Evolutionary conservation across 2,329 filamentous ascomycete species (phyloP).

Genomic region (Trichoderma polysporum): DNA sequence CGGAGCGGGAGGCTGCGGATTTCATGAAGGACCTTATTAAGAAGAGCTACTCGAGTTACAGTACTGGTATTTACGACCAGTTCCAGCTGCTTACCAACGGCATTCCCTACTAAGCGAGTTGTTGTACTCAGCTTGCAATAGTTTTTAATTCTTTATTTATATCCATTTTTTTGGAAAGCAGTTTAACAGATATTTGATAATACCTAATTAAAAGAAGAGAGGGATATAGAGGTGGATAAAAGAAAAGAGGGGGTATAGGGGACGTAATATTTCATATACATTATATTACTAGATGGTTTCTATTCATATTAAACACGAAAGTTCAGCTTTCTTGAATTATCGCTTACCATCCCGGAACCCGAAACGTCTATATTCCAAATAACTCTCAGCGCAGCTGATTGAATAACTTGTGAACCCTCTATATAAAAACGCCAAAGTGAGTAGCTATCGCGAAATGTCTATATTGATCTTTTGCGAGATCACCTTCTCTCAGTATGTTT

Average conservation of each 20-base stretch:
- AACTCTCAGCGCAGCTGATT: not conserved
- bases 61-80: slow-evolving; percentile 93
- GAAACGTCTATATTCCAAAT: not conserved
- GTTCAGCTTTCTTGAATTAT: not conserved
- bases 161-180: not conserved
- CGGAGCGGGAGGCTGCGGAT: slow-evolving; percentile 87
- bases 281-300: not conserved
- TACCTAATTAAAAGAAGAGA: not conserved
- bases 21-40: slow-evolving; percentile 88
- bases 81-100: slow-evolving; percentile 97
- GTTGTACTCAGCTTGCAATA: not conserved
- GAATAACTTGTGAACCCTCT: not conserved
- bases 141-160: not conserved
- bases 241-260: not conserved
- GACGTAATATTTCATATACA: not conserved
- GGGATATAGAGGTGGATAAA: not conserved
- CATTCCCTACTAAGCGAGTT: slow-evolving; percentile 74
- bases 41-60: slow-evolving; percentile 87
- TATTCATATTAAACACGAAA: not conserved
- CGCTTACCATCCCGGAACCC: not conserved
- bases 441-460: not conserved
- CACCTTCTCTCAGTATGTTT: not conserved
- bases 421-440: not conserved
- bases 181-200: not conserved
- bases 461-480: not conserved